These are phyloP conservation scores for Dactylonectria macrodidyma DNA, from an alignment of 2,329 filamentous ascomycete species.

Conservation along the genomic window DNA sequence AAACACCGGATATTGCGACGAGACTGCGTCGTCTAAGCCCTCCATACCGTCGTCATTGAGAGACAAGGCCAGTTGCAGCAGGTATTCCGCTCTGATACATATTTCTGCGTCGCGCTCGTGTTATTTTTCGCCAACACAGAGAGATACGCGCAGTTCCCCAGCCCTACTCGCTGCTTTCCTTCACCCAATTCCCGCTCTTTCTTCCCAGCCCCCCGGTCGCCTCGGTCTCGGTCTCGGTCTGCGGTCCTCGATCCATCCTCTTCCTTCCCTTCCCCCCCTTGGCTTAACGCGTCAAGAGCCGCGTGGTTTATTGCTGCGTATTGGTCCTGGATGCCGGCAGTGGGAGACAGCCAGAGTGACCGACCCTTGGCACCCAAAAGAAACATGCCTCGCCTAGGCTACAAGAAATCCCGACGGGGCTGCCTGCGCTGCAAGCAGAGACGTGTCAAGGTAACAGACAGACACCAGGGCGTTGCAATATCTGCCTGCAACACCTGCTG, in stretches of 20 bases:
- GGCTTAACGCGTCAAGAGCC: neutral
- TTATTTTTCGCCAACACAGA: conserved; percentile 3
- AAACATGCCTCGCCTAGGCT: conserved; percentile 50
- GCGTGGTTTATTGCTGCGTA: neutral
- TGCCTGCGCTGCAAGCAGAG: conserved; percentile 55
- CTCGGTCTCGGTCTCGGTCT: conserved; percentile 8
- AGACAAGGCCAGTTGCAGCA: neutral
- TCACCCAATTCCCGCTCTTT: neutral
- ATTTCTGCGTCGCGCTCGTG: conserved; percentile 12
- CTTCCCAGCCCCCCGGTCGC: neutral
- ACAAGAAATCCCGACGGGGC: conserved; percentile 54
- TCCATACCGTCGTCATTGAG: neutral
- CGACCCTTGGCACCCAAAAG: neutral
- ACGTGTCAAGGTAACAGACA: conserved; percentile 52
- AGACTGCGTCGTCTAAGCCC: neutral
- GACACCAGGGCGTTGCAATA: neutral
- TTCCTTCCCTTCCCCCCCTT: neutral
- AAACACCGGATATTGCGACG: neutral
- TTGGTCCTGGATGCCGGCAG: neutral
- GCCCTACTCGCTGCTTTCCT: neutral
- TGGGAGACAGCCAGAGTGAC: no score
- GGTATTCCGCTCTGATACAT: neutral
- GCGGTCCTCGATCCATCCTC: neutral
- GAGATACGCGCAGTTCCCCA: neutral
- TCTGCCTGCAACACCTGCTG: neutral